Evolutionary conservation across 306 rosid species (phyloP).

Genomic region (Prunus armeniaca): DNA sequence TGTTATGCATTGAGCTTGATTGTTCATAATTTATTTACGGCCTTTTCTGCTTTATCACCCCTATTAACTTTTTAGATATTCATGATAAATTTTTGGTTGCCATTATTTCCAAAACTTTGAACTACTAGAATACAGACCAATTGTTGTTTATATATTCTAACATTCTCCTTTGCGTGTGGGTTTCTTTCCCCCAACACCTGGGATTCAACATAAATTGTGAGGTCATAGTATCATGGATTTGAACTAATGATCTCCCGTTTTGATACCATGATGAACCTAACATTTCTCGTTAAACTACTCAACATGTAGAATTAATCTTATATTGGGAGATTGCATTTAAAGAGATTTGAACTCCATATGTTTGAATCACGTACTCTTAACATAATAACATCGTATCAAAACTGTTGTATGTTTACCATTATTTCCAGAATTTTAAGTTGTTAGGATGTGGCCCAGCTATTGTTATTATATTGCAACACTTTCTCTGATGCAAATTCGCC

Average conservation of each 20-base stretch:
- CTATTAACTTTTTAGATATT: neutral
- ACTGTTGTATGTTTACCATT: neutral
- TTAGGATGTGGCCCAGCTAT: neutral
- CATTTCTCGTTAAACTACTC: neutral
- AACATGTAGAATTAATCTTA: neutral
- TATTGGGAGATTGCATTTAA: neutral
- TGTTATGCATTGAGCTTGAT: neutral
- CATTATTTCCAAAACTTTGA: neutral
- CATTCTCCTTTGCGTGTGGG: neutral
- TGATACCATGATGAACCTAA: neutral
- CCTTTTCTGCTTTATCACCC: neutral
- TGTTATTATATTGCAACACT: neutral
- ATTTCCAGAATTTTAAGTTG: neutral
- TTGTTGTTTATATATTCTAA: neutral
- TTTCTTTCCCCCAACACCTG: neutral
- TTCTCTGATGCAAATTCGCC: slow-evolving; percentile 5
- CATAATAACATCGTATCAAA: neutral
- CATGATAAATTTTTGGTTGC: neutral
- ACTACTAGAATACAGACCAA: neutral
- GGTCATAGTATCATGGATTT: neutral
- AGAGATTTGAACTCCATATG: neutral
- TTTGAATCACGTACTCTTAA: neutral
- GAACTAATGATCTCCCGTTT: neutral
- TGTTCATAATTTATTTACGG: neutral
- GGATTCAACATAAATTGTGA: neutral